Evolutionary conservation across 495 filamentous ascomycete genomes (phyloP).

Genomic region (Hyaloscypha bicolor): DNA sequence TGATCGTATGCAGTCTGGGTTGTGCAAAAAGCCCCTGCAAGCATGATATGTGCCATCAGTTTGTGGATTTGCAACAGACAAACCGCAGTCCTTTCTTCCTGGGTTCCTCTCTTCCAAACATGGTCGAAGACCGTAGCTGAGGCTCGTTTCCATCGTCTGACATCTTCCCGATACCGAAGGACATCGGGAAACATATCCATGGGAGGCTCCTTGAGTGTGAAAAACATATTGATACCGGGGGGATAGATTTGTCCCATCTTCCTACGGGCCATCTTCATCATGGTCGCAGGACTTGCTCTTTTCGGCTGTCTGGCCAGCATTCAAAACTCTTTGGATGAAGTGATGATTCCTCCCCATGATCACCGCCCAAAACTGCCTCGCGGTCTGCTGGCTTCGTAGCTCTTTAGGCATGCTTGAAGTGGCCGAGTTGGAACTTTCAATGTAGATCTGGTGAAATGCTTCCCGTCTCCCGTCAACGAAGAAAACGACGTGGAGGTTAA

Average conservation of each 20-base stretch:
- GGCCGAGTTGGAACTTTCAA: background rate
- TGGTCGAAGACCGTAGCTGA: background rate
- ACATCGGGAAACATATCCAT: background rate
- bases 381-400: background rate
- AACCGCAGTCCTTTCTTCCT: constrained; percentile 9
- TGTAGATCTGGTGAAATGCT: constrained; percentile 4
- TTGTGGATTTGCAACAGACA: constrained; percentile 12
- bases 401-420: constrained; percentile 17
- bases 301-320: background rate
- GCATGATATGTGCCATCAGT: constrained; percentile 13
- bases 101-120: background rate
- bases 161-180: constrained; percentile 1
- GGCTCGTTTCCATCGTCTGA: constrained; percentile 10
- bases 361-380: constrained; percentile 14
- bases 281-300: background rate
- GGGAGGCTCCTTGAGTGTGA: background rate
- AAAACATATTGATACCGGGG: background rate
- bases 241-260: background rate
- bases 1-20: constrained; percentile 15
- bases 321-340: constrained; percentile 10
- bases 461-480: constrained; percentile 15
- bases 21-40: constrained; percentile 10
- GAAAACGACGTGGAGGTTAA: constrained; percentile 20
- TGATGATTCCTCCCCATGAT: constrained; percentile 27
- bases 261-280: constrained; percentile 1